Conservation (phyloP, 208 protist genomes). For the Acanthamoeba pearcei region DNA sequence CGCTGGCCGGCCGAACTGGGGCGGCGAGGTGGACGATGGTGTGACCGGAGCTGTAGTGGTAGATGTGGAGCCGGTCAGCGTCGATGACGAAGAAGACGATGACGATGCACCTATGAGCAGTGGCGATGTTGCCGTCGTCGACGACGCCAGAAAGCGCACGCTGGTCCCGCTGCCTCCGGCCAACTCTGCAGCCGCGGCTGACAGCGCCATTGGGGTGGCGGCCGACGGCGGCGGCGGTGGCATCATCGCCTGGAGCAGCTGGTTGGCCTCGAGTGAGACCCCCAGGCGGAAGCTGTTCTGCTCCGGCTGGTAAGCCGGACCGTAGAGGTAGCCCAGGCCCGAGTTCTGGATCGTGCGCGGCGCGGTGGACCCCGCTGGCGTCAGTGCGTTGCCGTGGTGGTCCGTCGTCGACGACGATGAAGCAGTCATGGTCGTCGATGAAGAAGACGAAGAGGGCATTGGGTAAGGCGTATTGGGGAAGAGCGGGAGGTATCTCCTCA, state of each 20-base stretch:
- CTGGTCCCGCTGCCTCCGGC: neutral
- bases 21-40: neutral
- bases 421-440: neutral
- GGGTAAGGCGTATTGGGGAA: conserved; percentile 26
- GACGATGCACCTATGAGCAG: neutral
- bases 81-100: neutral
- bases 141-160: neutral
- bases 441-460: neutral
- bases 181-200: no score
- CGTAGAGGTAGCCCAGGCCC: conserved; percentile 35
- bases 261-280: neutral
- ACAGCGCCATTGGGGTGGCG: neutral
- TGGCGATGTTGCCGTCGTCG: neutral
- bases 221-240: neutral
- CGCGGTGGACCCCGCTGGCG: neutral
- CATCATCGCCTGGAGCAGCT: neutral
- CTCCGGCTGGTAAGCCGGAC: conserved; percentile 37
- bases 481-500: conserved; percentile 18
- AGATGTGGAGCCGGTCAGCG: neutral
- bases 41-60: neutral
- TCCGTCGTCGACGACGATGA: neutral
- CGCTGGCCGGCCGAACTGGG: neutral
- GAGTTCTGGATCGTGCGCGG: neutral
- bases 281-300: conserved; percentile 42
- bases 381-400: no score